phyloP scores from a whole-genome alignment of 176 grass and related monocot genomes.

The Ensete glaucum region DNA sequence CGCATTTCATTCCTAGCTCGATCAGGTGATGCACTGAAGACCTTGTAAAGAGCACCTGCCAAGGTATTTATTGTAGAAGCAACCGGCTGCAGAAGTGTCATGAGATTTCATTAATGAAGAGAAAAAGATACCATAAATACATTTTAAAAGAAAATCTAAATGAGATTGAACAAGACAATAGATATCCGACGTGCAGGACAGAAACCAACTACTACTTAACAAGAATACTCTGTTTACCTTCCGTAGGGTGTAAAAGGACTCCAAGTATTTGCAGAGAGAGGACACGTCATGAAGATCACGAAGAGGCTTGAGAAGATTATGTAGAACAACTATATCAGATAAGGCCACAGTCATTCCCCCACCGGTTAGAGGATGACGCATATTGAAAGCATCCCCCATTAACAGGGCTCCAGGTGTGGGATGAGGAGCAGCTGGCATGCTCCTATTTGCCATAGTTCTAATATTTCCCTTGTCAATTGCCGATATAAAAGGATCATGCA shows the following conservation, averaged over 20 bases:
- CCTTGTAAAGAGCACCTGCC: constrained; percentile 91
- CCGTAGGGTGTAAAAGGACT: constrained; percentile 90
- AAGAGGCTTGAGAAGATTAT: constrained; percentile 84
- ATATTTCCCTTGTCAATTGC: constrained; percentile 87
- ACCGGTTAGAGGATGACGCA: constrained; percentile 93
- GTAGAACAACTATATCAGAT: constrained; percentile 75
- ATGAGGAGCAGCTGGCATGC: constrained; percentile 87
- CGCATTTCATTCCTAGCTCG: constrained; percentile 87
- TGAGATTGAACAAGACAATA: not conserved
- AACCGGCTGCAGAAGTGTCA: constrained; percentile 53
- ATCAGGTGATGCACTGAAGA: constrained; percentile 84
- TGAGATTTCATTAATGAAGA: not conserved
- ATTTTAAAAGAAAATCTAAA: not conserved
- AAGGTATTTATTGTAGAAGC: constrained; percentile 97
- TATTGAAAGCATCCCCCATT: constrained; percentile 99
- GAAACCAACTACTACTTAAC: not conserved
- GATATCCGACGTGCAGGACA: not conserved
- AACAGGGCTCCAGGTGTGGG: constrained; percentile 88
- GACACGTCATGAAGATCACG: constrained; percentile 71
- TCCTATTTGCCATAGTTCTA: constrained; percentile 87
- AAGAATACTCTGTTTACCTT: constrained; percentile 41
- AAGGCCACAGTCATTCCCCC: constrained; percentile 99
- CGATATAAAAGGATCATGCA: constrained; percentile 63
- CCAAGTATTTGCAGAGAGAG: constrained; percentile 76
- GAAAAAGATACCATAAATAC: not conserved